phyloP scores from a whole-genome alignment of 2,329 filamentous ascomycete genomes.

The Chaetomium sp. region DNA sequence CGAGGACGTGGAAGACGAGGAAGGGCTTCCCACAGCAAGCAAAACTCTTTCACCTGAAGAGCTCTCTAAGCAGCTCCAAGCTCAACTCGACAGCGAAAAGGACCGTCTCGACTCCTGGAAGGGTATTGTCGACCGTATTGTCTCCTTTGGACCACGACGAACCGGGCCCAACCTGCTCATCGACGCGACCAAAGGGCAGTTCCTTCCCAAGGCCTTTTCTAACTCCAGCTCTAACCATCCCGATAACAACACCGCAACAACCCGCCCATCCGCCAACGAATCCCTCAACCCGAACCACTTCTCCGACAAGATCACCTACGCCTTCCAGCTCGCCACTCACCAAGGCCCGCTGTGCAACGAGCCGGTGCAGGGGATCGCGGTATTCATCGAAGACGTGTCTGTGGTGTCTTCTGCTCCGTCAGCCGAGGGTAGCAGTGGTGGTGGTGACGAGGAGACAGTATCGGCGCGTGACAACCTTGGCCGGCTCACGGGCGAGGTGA shows the following conservation, averaged over 20 bases:
- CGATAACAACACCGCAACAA: slow-evolving; percentile 10
- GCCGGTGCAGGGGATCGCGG: slow-evolving; percentile 85
- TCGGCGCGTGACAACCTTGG: slow-evolving; percentile 62
- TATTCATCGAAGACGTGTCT: slow-evolving; percentile 76
- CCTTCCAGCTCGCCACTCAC: slow-evolving; percentile 84
- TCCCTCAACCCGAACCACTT: slow-evolving; percentile 60
- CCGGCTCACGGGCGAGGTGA: slow-evolving; percentile 85
- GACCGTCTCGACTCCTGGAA: slow-evolving; percentile 67
- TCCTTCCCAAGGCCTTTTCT: slow-evolving; percentile 64
- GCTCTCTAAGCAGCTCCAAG: slow-evolving; percentile 65
- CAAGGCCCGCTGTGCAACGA: slow-evolving; percentile 91
- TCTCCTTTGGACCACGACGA: slow-evolving; percentile 81
- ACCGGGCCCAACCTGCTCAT: slow-evolving; percentile 85
- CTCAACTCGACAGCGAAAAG: slow-evolving; percentile 64
- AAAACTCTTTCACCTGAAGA: slow-evolving; percentile 65
- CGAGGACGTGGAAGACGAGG: slow-evolving; percentile 44
- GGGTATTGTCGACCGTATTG: slow-evolving; percentile 69
- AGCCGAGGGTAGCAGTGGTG: slow-evolving; percentile 27
- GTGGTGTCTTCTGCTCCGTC: slow-evolving; percentile 36
- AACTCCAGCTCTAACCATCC: slow-evolving; percentile 25
- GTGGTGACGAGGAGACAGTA: slow-evolving; percentile 36
- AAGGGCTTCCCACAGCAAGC: slow-evolving; percentile 48
- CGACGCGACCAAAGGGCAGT: slow-evolving; percentile 66
- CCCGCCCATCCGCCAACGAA: slow-evolving; percentile 39
- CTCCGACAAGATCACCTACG: slow-evolving; percentile 84